These are phyloP conservation scores for Exophiala sideris DNA, from an alignment of 2,329 filamentous ascomycete species.

Conservation along the genomic window DNA sequence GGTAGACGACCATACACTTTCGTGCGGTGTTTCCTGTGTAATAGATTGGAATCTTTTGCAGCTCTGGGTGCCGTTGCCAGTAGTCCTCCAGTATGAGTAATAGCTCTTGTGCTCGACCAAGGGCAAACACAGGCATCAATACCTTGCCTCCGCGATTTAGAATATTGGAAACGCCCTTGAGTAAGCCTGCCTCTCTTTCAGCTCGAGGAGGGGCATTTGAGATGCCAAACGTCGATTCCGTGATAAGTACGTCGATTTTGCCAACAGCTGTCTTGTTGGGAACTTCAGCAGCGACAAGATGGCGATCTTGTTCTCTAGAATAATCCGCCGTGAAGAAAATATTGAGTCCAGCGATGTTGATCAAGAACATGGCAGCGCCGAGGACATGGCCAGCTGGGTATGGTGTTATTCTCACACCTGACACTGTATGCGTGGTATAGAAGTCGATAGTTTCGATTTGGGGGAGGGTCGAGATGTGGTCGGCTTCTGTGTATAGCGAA, in stretches of 20 bases:
- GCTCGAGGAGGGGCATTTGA: conserved; percentile 86
- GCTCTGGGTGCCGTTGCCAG: conserved; percentile 85
- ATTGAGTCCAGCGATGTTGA: conserved; percentile 94
- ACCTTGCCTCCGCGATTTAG: conserved; percentile 89
- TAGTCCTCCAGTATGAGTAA: conserved; percentile 95
- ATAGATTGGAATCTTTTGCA: conserved; percentile 90
- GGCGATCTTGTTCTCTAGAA: conserved; percentile 89
- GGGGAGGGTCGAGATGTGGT: conserved; percentile 89
- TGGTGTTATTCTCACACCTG: conserved; percentile 92
- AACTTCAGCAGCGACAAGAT: conserved; percentile 90
- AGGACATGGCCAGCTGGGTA: conserved; percentile 98
- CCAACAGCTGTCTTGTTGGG: conserved; percentile 64
- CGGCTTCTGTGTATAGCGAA: conserved; percentile 86
- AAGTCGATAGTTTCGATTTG: conserved; percentile 97
- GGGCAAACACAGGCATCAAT: conserved; percentile 90
- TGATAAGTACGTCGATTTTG: conserved; percentile 94
- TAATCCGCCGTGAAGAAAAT: conserved; percentile 98
- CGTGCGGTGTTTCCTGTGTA: conserved; percentile 93
- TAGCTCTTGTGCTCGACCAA: conserved; percentile 90
- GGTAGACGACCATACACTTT: conserved; percentile 98
- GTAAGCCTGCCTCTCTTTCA: conserved; percentile 86
- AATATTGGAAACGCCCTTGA: conserved; percentile 91
- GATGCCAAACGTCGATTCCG: conserved; percentile 95
- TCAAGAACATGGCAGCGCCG: conserved; percentile 95
- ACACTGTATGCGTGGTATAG: conserved; percentile 95